These are phyloP conservation scores for Fraxinus floribunda DNA, from an alignment of 305 asterid species.

Conservation along the genomic window DNA sequence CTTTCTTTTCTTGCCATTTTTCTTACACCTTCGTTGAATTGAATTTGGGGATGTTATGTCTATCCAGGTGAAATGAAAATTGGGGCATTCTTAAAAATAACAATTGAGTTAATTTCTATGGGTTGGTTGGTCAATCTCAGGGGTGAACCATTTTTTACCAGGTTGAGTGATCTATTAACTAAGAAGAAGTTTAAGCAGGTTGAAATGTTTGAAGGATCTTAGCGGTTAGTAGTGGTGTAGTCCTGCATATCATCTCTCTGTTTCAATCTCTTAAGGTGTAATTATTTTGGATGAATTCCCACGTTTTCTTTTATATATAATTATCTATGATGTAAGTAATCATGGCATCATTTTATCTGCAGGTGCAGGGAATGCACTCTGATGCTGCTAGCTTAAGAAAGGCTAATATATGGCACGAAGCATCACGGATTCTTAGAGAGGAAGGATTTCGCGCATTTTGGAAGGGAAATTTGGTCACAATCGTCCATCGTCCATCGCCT, in stretches of 20 bases:
- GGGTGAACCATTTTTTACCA: neutral
- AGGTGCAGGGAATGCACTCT: slow-evolving; percentile 85
- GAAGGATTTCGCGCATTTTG: slow-evolving; percentile 86
- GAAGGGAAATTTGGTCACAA: slow-evolving; percentile 91
- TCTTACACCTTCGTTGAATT: neutral
- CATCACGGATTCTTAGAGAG: slow-evolving; percentile 61
- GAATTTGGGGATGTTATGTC: neutral
- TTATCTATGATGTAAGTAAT: neutral
- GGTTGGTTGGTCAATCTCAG: neutral
- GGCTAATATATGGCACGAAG: slow-evolving; percentile 69
- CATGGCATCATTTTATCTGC: slow-evolving; percentile 7
- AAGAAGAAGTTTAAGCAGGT: too few relatives aligned
- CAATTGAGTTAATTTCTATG: neutral
- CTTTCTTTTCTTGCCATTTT: neutral
- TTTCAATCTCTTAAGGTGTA: neutral
- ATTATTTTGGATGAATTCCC: too few relatives aligned
- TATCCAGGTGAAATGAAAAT: neutral
- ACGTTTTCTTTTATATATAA: too few relatives aligned
- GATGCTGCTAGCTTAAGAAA: slow-evolving; percentile 51
- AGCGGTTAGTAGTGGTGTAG: too few relatives aligned
- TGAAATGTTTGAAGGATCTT: neutral
- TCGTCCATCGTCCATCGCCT: slow-evolving; percentile 80
- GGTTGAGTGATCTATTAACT: neutral
- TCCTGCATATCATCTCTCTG: too few relatives aligned
- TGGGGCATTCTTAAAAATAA: neutral